phyloP scores from a whole-genome alignment of 2,329 filamentous ascomycete species.

The Scedosporium dehoogii region DNA sequence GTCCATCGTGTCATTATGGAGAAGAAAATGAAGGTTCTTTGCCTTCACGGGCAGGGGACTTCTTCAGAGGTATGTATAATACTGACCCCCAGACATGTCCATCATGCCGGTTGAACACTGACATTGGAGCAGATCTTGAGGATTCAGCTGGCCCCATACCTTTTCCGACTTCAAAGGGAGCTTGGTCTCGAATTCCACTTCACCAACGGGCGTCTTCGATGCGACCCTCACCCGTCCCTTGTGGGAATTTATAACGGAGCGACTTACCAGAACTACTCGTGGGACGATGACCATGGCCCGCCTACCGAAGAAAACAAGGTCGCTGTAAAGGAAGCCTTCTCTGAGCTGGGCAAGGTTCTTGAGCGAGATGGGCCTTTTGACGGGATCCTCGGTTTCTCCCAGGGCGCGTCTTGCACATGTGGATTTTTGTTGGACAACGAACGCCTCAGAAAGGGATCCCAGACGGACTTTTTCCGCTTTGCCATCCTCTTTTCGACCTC shows the following conservation, averaged over 20 bases:
- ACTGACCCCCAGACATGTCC: too few relatives aligned
- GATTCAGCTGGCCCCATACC: not conserved
- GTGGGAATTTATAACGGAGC: not conserved
- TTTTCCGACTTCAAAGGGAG: not conserved
- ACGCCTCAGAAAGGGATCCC: not conserved
- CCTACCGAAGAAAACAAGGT: not conserved
- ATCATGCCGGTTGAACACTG: not conserved
- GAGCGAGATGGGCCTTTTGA: slow-evolving; percentile 14
- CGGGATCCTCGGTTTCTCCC: slow-evolving; percentile 14
- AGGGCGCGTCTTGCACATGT: slow-evolving; percentile 9
- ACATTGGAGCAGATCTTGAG: not conserved
- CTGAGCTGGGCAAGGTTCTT: slow-evolving; percentile 6
- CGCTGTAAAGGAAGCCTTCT: slow-evolving; percentile 2
- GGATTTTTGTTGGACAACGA: not conserved
- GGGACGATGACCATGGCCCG: slow-evolving; percentile 5
- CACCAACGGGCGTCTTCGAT: not conserved
- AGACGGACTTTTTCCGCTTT: slow-evolving; percentile 1
- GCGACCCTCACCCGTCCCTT: not conserved
- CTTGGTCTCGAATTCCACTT: not conserved
- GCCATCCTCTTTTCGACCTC: slow-evolving; percentile 7
- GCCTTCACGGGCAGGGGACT: slow-evolving; percentile 11
- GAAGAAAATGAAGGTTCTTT: slow-evolving; percentile 8
- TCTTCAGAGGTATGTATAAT: slow-evolving; percentile 3
- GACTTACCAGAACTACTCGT: not conserved
- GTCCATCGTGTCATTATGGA: not conserved